Percentiles rank a stretch among this genome's conserved stretches.
Evolutionary conservation across 2,329 filamentous ascomycete genomes (phyloP).

Genomic region (Hypomyces perniciosus): DNA sequence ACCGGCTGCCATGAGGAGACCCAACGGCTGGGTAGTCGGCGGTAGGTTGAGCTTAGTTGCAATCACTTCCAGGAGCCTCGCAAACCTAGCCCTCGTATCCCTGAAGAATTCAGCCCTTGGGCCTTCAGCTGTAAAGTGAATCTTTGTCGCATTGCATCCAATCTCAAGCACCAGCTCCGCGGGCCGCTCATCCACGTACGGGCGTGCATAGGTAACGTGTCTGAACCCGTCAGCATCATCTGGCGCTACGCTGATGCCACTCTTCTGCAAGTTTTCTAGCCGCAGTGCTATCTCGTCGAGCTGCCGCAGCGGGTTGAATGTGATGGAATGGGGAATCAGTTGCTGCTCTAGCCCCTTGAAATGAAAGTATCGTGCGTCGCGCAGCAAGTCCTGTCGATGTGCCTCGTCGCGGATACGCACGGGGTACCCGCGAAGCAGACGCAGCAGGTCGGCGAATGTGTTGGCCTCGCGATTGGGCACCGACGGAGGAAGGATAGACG

Average conservation of each 20-base stretch:
- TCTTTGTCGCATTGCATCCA: conserved; percentile 55
- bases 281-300: conserved; percentile 72
- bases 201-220: conserved; percentile 75
- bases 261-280: conserved; percentile 82
- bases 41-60: conserved; percentile 71
- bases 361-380: conserved; percentile 89
- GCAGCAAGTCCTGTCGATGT: conserved; percentile 70
- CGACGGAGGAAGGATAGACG: conserved; percentile 74
- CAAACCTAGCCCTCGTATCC: conserved; percentile 62
- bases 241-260: conserved; percentile 62
- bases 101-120: conserved; percentile 66
- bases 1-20: conserved; percentile 61
- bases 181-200: conserved; percentile 71
- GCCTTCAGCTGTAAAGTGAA: conserved; percentile 40
- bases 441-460: conserved; percentile 75
- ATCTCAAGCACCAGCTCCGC: conserved; percentile 78
- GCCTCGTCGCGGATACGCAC: conserved; percentile 67
- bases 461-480: conserved; percentile 79
- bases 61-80: conserved; percentile 72
- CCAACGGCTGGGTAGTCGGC: conserved; percentile 52
- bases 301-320: conserved; percentile 63
- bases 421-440: conserved; percentile 77
- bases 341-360: conserved; percentile 87
- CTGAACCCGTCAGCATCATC: conserved; percentile 34
- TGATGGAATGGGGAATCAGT: conserved; percentile 70